Evolutionary conservation across 768 basidiomycete species (phyloP).

Genomic region (Hypsizygus marmoreus): DNA sequence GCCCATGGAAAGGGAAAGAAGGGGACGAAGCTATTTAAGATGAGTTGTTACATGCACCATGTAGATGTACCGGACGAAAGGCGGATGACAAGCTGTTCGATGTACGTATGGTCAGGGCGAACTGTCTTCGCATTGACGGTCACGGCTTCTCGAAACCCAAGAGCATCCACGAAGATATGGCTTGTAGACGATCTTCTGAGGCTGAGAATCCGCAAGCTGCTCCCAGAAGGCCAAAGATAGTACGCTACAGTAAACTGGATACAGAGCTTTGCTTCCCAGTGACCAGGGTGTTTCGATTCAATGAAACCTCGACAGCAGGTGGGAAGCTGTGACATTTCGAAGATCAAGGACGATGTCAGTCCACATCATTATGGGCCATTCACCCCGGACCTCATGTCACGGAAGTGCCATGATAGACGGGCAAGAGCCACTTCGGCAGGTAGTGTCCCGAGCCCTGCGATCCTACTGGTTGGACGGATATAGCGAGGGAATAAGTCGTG

Average conservation of each 20-base stretch:
- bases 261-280: too few species aligned
- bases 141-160: conserved; percentile 12
- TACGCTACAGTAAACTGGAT: too few species aligned
- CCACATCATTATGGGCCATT: neutral
- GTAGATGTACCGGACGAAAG: conserved; percentile 24
- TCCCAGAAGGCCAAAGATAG: too few species aligned
- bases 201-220: neutral
- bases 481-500: conserved; percentile 1
- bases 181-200: neutral
- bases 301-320: neutral
- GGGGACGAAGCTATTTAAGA: conserved; percentile 15
- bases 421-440: neutral
- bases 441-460: neutral
- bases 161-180: neutral
- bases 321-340: conserved; percentile 3
- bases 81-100: conserved; percentile 35
- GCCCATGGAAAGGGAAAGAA: conserved; percentile 8
- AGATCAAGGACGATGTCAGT: conserved; percentile 12
- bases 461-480: conserved; percentile 2
- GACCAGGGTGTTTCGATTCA: too few species aligned
- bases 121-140: conserved; percentile 30
- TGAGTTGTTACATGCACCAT: conserved; percentile 3
- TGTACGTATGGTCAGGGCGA: conserved; percentile 34
- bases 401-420: conserved; percentile 5
- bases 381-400: conserved; percentile 15